A percentile compares a stretch with the other conserved stretches of the same genome.
These are phyloP conservation scores for Blastocystis sp. DNA, from an alignment of 352 stramenopile genomes.

Conservation along the genomic window DNA sequence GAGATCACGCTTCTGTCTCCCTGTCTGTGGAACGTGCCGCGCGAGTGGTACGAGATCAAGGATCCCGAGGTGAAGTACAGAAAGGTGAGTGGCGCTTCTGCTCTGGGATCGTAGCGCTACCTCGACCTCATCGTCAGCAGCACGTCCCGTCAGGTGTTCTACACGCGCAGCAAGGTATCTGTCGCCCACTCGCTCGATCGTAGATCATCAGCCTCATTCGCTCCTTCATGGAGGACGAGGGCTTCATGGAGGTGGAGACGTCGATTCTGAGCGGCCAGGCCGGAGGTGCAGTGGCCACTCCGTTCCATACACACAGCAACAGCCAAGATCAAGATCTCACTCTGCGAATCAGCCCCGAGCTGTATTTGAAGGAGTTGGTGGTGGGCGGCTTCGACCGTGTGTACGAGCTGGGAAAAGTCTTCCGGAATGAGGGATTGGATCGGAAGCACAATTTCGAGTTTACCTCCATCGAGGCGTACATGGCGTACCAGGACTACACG, in stretches of 20 bases:
- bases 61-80: conserved; percentile 72
- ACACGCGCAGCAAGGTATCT: conserved; percentile 74
- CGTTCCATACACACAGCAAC: conserved; percentile 92
- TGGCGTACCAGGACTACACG: conserved; percentile 95
- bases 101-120: conserved; percentile 86
- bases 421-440: conserved; percentile 97
- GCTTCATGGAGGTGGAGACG: conserved; percentile 97
- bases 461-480: conserved; percentile 95
- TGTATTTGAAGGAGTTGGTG: conserved; percentile 93
- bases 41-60: conserved; percentile 77
- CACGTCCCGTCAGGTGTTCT: conserved; percentile 85
- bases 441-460: conserved; percentile 98
- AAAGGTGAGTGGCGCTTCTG: conserved; percentile 72
- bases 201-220: conserved; percentile 85
- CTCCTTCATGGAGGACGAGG: conserved; percentile 55
- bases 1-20: conserved; percentile 78
- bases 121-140: conserved; percentile 94
- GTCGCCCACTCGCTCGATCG: conserved; percentile 72
- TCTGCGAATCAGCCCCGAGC: conserved; percentile 91
- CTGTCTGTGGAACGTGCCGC: conserved; percentile 82
- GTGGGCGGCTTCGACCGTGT: conserved; percentile 94
- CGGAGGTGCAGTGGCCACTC: conserved; percentile 90
- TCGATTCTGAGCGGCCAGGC: conserved; percentile 90
- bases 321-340: conserved; percentile 91
- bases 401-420: conserved; percentile 96